Evolutionary conservation across 345 rosid genomes (phyloP), one percentile per base, ranked within the genome.

Genomic region (Gossypium mustelinum): DNA sequence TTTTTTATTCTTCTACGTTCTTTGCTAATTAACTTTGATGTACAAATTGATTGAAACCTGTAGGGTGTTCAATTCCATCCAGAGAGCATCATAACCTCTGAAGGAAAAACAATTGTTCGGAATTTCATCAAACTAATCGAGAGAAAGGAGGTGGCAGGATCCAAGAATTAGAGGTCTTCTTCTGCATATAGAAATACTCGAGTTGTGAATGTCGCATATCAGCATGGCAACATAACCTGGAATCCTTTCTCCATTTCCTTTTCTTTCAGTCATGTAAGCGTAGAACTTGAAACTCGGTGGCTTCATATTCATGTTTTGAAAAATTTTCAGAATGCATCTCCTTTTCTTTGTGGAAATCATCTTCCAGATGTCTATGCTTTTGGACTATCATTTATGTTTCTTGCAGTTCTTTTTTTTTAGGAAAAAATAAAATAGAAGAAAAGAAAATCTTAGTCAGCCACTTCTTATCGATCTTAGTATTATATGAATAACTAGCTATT

Each of bases 21-120:
- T 12, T 16, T 45, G 39, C 44, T 3, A 34, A 63, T 13, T 51
- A 14, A 44, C 1, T 1, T 27, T 51, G 24, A 55, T 34, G 1
- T 29, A 14, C n/a, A 25, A 62, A 51, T 62, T 61, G 61, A 27
- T 34, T 78, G 60, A 18, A 72, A 50, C 45, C 52, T 80, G 81
- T 89, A 96, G 97, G 98, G 99, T 25, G 99, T 93, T 27, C 98
- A 93, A 72, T 93, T 96, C 83, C 99, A 96, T 86, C 99, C 99
- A 0, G 99, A 93, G 72, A 93, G 99, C 88, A 96, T 96, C 72
- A 90, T 96, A 80, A 91, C 95, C 60, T 64, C 78, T 0, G 92
- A 92, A 82, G 98, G 98, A 79, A 93, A 81, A 88, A 87, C 48
- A 3, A 90, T 90, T n/a, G 88, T 96, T 29, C 60, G 83, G 52